Evolutionary conservation across 2,329 filamentous ascomycete species (phyloP).

Genomic region (Neurospora sp.): DNA sequence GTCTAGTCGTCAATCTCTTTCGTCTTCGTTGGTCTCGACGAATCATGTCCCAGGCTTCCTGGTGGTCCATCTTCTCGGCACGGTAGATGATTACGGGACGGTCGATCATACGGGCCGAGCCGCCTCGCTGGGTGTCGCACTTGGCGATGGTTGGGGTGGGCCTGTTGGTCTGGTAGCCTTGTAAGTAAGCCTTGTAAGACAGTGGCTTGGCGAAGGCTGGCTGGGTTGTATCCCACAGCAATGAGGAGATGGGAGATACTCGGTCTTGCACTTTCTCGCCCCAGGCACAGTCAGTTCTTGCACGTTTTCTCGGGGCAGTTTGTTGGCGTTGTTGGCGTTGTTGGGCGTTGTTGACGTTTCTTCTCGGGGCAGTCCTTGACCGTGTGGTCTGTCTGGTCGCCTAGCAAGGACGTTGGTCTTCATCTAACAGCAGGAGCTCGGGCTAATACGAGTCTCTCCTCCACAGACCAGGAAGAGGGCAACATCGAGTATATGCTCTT

Average conservation of each 20-base stretch:
- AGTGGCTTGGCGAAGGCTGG: not conserved
- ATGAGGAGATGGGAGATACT: not conserved
- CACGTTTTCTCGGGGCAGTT: not conserved
- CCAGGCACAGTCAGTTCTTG: not conserved
- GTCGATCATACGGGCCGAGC: not conserved
- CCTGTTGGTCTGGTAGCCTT: not conserved
- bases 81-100: not conserved
- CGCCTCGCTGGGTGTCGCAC: not conserved
- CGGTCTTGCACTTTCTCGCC: not conserved
- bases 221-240: not conserved
- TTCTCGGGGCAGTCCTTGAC: not conserved
- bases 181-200: not conserved
- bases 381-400: not conserved
- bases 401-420: not conserved
- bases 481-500: conserved; percentile 70
- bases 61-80: not conserved
- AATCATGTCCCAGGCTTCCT: not conserved
- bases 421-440: not conserved
- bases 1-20: not conserved
- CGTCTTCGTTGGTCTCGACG: not conserved
- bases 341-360: not conserved
- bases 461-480: conserved; percentile 62
- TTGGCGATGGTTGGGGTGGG: not conserved
- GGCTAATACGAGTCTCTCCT: conserved; percentile 15
- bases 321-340: not conserved